phyloP scores from a whole-genome alignment of 208 protist genomes.

The Crithidia brevicula region DNA sequence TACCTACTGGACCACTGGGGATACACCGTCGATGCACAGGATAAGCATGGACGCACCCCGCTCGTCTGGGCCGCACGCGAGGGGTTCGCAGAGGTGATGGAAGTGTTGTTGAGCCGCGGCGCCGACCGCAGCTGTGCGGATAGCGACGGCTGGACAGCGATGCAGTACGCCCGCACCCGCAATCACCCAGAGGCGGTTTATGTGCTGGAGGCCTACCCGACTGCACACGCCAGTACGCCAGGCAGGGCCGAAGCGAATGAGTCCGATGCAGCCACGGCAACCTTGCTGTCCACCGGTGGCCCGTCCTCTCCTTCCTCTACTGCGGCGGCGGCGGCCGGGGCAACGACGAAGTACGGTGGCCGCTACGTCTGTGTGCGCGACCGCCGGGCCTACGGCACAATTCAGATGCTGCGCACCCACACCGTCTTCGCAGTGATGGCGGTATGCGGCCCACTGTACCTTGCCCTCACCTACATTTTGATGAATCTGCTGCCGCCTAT shows the following conservation, averaged over 20 bases:
- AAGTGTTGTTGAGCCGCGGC: slow-evolving; percentile 60
- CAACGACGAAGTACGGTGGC: neutral
- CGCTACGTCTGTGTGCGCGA: slow-evolving; percentile 47
- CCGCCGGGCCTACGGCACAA: slow-evolving; percentile 50
- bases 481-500: slow-evolving; percentile 56
- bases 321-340: neutral
- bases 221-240: neutral
- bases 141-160: slow-evolving; percentile 57
- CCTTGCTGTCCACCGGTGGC: neutral
- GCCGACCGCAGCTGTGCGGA: slow-evolving; percentile 45
- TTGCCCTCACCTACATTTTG: slow-evolving; percentile 33
- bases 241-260: neutral
- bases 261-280: slow-evolving; percentile 4
- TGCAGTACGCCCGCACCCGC: slow-evolving; percentile 60
- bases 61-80: slow-evolving; percentile 84
- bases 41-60: slow-evolving; percentile 66
- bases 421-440: slow-evolving; percentile 51
- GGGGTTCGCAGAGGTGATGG: slow-evolving; percentile 66
- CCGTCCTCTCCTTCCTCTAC: too few relatives aligned
- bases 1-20: slow-evolving; percentile 78
- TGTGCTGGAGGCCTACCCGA: slow-evolving; percentile 38
- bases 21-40: slow-evolving; percentile 46
- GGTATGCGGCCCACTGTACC: slow-evolving; percentile 38
- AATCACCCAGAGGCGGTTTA: slow-evolving; percentile 67
- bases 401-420: slow-evolving; percentile 49